Conservation (phyloP, 306 rosid species). For the Canavalia gladiata region DNA sequence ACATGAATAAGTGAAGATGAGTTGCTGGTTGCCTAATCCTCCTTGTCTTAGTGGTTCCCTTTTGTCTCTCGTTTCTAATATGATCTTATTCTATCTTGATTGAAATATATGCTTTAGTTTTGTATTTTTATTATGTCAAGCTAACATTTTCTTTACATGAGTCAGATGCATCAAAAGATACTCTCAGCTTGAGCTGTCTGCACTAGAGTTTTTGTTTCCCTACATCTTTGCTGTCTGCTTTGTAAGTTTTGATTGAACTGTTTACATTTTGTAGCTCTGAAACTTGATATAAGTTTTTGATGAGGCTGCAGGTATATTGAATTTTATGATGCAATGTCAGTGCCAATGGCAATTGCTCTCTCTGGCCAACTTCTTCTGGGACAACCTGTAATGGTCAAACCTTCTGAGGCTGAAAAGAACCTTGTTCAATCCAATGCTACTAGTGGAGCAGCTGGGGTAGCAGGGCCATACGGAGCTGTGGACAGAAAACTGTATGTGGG, state of each 20-base stretch:
- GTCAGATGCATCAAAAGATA: conserved; percentile 87
- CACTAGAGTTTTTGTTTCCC: conserved; percentile 81
- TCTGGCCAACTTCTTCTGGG: conserved; percentile 96
- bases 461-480: conserved; percentile 95
- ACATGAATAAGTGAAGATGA: conserved; percentile 25
- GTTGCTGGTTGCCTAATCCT: conserved; percentile 20
- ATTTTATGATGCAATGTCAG: conserved; percentile 97
- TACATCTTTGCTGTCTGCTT: conserved; percentile 78
- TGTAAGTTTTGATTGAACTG: conserved; percentile 69
- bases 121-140: conserved; percentile 49
- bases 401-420: conserved; percentile 99
- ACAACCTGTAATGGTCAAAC: conserved; percentile 99
- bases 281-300: conserved; percentile 54
- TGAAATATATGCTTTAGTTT: conserved; percentile 43
- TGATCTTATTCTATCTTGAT: conserved; percentile 40
- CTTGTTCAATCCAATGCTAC: conserved; percentile 90
- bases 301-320: conserved; percentile 92
- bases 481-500: conserved; percentile 97
- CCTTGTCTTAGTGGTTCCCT: conserved; percentile 12
- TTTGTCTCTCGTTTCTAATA: conserved; percentile 42
- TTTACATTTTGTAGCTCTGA: conserved; percentile 45
- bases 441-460: conserved; percentile 68
- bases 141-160: conserved; percentile 76
- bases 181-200: conserved; percentile 86
- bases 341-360: conserved; percentile 98